phyloP scores from a whole-genome alignment of 176 grass and related monocot genomes.

The Phyllostachys edulis region DNA sequence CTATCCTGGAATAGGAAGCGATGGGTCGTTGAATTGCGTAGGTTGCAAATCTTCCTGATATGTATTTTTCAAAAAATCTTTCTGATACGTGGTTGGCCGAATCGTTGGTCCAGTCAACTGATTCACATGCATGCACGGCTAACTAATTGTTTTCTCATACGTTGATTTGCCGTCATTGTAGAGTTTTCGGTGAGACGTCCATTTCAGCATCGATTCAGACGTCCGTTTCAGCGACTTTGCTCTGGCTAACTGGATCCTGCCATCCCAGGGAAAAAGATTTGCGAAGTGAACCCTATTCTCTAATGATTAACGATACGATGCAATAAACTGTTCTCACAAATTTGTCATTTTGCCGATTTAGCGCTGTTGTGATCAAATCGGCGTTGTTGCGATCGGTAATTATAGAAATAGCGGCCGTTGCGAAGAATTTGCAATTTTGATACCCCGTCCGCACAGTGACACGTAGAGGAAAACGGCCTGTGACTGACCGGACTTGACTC shows the following conservation, averaged over 20 bases:
- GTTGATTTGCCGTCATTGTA: neutral
- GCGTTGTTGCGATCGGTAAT: too few species aligned
- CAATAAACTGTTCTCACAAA: neutral
- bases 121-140: neutral
- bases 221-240: neutral
- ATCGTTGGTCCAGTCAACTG: neutral
- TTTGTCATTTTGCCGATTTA: too few species aligned
- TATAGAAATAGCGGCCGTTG: too few species aligned
- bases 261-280: neutral
- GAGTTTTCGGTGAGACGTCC: slow-evolving; percentile 14
- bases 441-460: too few species aligned
- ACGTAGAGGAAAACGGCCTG: rapidly evolving
- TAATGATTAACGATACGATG: neutral
- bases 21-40: neutral
- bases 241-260: neutral
- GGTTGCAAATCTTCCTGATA: neutral
- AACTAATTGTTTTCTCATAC: neutral
- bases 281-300: neutral
- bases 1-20: neutral
- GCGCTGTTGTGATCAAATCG: too few species aligned
- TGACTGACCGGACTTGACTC: too few species aligned
- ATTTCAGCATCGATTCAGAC: slow-evolving; percentile 18
- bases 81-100: neutral
- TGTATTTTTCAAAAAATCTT: neutral
- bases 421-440: too few species aligned